Conservation (phyloP, 257 asterid species). For the Jacaranda copaia region DNA sequence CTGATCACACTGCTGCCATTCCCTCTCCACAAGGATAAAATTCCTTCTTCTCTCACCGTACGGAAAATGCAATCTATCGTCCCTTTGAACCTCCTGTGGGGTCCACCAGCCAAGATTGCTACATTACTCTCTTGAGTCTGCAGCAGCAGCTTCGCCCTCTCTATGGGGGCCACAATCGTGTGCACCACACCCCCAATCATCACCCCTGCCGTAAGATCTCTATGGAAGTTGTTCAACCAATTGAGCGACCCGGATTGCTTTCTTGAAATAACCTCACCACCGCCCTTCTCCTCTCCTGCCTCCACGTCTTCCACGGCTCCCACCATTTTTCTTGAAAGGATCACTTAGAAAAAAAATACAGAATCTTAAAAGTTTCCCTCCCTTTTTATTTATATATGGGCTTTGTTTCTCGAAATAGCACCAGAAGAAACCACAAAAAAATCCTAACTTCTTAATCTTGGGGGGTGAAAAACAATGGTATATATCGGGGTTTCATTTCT, state of each 20-base stretch:
- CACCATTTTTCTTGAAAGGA: not conserved
- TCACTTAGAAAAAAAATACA: not conserved
- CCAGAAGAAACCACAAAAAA: not conserved
- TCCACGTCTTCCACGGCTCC: not conserved
- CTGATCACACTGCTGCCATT: slow-evolving; percentile 96
- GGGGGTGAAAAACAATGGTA: not conserved
- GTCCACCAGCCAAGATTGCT: slow-evolving; percentile 74
- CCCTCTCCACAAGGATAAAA: slow-evolving; percentile 95
- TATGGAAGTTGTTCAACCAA: slow-evolving; percentile 67
- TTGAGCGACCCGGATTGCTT: slow-evolving; percentile 46
- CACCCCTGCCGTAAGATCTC: slow-evolving; percentile 93
- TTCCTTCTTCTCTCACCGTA: slow-evolving; percentile 83
- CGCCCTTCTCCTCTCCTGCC: not conserved
- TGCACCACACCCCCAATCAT: slow-evolving; percentile 97
- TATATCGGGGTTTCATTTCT: not conserved
- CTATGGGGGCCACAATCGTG: slow-evolving; percentile 96
- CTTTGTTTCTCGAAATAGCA: slow-evolving; percentile 25
- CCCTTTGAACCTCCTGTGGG: slow-evolving; percentile 87
- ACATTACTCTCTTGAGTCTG: slow-evolving; percentile 97
- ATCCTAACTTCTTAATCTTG: not conserved
- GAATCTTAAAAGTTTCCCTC: not conserved
- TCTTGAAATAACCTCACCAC: slow-evolving; percentile 6
- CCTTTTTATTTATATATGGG: too few species aligned
- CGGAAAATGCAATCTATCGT: slow-evolving; percentile 88
- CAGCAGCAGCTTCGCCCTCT: slow-evolving; percentile 90